A percentile compares a stretch with the other conserved stretches of the same genome.
Conservation (phyloP, 2,329 filamentous ascomycete species). For the Spiromastix sp. region DNA sequence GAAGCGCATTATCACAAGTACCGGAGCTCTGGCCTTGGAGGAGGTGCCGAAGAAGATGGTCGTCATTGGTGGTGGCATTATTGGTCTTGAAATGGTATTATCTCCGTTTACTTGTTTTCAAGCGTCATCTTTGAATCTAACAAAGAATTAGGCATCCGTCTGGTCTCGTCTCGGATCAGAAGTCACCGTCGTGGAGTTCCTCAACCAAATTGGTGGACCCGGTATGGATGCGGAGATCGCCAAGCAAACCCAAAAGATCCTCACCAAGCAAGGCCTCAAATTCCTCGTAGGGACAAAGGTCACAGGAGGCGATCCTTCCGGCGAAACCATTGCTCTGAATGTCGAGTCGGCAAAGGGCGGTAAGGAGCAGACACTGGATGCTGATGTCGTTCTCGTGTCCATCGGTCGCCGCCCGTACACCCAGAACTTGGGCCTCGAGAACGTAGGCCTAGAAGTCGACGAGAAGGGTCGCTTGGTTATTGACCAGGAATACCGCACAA, state of each 20-base stretch:
- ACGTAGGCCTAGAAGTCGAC: conserved; percentile 72
- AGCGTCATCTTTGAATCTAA: conserved; percentile 5
- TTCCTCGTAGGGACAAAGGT: conserved; percentile 99
- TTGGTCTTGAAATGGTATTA: conserved; percentile 88
- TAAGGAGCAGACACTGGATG: conserved; percentile 84
- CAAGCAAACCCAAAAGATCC: conserved; percentile 83
- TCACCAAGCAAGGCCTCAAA: conserved; percentile 93
- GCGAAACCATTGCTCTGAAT: conserved; percentile 68
- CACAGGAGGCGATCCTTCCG: conserved; percentile 66
- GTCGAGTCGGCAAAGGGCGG: conserved; percentile 92
- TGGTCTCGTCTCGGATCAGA: conserved; percentile 91
- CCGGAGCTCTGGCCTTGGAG: conserved; percentile 78
- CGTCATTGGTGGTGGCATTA: conserved; percentile 97
- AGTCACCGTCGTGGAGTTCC: conserved; percentile 95
- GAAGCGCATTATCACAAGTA: conserved; percentile 94
- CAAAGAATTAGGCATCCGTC: conserved; percentile 57
- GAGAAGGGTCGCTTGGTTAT: conserved; percentile 92
- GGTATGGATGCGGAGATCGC: conserved; percentile 94
- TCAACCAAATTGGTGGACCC: conserved; percentile 90
- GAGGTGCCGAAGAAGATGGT: conserved; percentile 93
- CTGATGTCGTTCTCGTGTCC: conserved; percentile 90
- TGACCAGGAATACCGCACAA: conserved; percentile 97
- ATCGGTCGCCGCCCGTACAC: conserved; percentile 97
- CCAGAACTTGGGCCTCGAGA: conserved; percentile 80
- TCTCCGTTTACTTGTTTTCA: conserved; percentile 1